Percentiles rank a stretch among this genome's conserved stretches.
These are phyloP conservation scores for Pichia gijzeniarum DNA, from an alignment of 805 yeast species.

Conservation along the genomic window DNA sequence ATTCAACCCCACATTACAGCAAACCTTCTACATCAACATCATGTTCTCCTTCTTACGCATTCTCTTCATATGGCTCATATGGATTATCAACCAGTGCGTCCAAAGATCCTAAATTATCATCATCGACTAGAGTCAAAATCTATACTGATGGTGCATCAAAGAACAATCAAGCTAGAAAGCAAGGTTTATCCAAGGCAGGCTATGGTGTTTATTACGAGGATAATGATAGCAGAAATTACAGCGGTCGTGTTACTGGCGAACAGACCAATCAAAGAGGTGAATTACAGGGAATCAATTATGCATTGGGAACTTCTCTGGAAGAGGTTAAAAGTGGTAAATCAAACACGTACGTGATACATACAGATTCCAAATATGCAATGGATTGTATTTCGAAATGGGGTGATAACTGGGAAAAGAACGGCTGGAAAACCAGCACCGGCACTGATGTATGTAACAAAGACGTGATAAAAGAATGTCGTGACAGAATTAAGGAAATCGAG, in stretches of 20 bases:
- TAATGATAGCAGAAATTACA: conserved; percentile 45
- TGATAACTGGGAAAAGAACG: conserved; percentile 47
- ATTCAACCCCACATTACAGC: no score
- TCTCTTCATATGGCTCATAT: not conserved
- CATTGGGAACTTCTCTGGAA: conserved; percentile 36
- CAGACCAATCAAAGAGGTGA: conserved; percentile 85
- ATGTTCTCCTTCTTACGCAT: not conserved
- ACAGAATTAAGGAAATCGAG: conserved; percentile 31
- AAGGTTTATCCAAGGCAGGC: conserved; percentile 44
- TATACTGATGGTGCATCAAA: conserved; percentile 79
- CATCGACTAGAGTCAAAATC: conserved; percentile 23
- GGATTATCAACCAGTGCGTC: not conserved
- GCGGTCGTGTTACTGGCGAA: conserved; percentile 42
- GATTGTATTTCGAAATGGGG: conserved; percentile 55
- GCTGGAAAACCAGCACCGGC: conserved; percentile 44
- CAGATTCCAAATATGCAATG: conserved; percentile 69
- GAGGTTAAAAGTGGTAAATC: conserved; percentile 26
- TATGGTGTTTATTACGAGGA: conserved; percentile 70
- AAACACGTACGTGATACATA: conserved; percentile 37
- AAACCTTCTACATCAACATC: no score
- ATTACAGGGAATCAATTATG: conserved; percentile 56
- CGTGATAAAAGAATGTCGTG: conserved; percentile 34
- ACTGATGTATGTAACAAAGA: conserved; percentile 45
- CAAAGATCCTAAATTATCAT: conserved; percentile 6
- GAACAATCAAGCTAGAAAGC: conserved; percentile 42